phyloP scores from a whole-genome alignment of 495 filamentous ascomycete genomes.

The Xylaria flabelliformis region DNA sequence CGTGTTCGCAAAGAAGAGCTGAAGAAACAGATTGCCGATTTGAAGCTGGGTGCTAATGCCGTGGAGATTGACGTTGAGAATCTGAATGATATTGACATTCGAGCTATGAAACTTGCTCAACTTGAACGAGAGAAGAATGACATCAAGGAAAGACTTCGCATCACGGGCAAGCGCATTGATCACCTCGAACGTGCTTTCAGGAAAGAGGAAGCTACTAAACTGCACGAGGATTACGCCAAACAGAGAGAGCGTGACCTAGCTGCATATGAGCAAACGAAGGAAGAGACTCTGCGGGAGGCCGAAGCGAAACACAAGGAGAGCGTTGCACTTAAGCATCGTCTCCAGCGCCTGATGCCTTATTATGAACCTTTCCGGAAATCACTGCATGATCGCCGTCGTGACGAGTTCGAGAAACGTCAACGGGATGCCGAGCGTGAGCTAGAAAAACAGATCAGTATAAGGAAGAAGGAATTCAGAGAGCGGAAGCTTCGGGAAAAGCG shows the following conservation, averaged over 20 bases:
- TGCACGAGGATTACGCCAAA: constrained; percentile 81
- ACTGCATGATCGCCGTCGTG: constrained; percentile 82
- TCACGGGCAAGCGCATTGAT: constrained; percentile 95
- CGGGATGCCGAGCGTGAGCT: constrained; percentile 88
- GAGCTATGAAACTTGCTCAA: constrained; percentile 91
- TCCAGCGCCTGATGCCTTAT: constrained; percentile 75
- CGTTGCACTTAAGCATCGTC: constrained; percentile 88
- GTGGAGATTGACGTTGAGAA: constrained; percentile 81
- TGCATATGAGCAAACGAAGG: constrained; percentile 78
- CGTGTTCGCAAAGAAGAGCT: constrained; percentile 92
- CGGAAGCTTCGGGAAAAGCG: constrained; percentile 74
- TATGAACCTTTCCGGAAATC: constrained; percentile 84
- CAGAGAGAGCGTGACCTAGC: constrained; percentile 83
- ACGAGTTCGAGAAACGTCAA: constrained; percentile 93
- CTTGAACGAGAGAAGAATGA: constrained; percentile 98
- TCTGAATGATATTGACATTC: constrained; percentile 85
- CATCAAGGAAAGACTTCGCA: constrained; percentile 83
- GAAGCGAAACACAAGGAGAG: constrained; percentile 87
- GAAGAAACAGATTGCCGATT: constrained; percentile 92
- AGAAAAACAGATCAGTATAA: constrained; percentile 83
- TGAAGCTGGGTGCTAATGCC: constrained; percentile 79
- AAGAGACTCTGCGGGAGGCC: constrained; percentile 76
- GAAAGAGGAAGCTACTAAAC: constrained; percentile 91
- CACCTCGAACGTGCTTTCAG: constrained; percentile 97
- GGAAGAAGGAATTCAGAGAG: constrained; percentile 83